These are phyloP conservation scores for Geotrichum cucujoidarum DNA, from an alignment of 1,139 yeast genomes.

Conservation along the genomic window DNA sequence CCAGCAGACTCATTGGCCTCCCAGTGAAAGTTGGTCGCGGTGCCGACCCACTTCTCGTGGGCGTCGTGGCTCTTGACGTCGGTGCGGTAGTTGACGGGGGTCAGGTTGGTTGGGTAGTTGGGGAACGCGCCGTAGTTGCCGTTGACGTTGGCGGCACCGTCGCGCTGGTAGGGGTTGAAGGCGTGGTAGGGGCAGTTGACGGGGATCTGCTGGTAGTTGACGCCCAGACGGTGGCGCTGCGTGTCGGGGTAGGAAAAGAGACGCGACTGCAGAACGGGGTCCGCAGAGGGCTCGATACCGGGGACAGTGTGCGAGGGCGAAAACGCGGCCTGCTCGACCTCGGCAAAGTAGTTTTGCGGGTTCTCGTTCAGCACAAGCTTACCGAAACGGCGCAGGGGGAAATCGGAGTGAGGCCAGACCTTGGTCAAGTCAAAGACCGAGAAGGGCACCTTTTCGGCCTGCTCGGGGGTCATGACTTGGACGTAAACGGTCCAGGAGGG, in stretches of 20 bases:
- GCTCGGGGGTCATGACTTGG: conserved; percentile 68
- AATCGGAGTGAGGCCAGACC: conserved; percentile 75
- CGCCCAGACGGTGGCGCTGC: conserved; percentile 63
- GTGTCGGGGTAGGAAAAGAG: conserved; percentile 84
- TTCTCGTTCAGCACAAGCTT: conserved; percentile 63
- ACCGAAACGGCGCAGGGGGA: conserved; percentile 72
- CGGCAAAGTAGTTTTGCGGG: conserved; percentile 75
- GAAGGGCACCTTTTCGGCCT: conserved; percentile 50
- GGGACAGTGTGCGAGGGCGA: conserved; percentile 83
- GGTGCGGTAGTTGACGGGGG: conserved; percentile 46
- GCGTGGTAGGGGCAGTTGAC: conserved; percentile 51
- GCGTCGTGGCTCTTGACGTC: conserved; percentile 45
- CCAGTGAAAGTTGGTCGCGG: conserved; percentile 90
- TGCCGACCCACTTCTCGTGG: conserved; percentile 86
- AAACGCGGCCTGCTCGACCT: conserved; percentile 78
- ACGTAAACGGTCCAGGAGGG: conserved; percentile 65
- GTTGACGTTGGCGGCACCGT: conserved; percentile 79
- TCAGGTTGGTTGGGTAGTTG: conserved; percentile 48
- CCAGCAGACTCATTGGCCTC: conserved; percentile 49
- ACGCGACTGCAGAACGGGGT: conserved; percentile 82
- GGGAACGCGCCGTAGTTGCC: conserved; percentile 78
- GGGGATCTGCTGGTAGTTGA: conserved; percentile 68
- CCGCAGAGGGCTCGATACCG: conserved; percentile 78
- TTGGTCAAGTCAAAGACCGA: conserved; percentile 69
- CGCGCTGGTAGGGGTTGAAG: conserved; percentile 54